Evolutionary conservation across 2,329 filamentous ascomycete species (phyloP).

Genomic region (Fusarium burgessii): DNA sequence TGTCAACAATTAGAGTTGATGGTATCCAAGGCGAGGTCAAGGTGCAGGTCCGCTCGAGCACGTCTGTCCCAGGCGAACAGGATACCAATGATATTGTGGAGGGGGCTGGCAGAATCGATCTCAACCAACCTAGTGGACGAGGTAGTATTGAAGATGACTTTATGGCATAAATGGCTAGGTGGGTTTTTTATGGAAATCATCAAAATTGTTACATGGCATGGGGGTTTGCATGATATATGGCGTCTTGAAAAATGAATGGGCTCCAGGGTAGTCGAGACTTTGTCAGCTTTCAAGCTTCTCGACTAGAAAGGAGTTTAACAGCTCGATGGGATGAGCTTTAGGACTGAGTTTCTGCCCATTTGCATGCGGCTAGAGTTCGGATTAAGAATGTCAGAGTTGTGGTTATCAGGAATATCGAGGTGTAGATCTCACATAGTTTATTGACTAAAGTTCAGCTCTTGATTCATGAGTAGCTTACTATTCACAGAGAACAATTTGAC

Average conservation of each 20-base stretch:
- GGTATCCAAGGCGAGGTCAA: conserved; percentile 68
- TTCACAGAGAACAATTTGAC: neutral
- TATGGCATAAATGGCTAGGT: conserved; percentile 52
- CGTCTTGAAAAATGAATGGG: neutral
- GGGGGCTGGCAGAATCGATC: conserved; percentile 57
- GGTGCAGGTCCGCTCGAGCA: conserved; percentile 61
- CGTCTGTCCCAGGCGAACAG: conserved; percentile 42
- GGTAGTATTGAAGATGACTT: conserved; percentile 59
- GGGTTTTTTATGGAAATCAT: neutral
- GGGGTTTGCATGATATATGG: neutral
- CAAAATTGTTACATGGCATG: neutral
- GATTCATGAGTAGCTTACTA: neutral
- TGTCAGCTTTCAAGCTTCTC: neutral
- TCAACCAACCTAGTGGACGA: conserved; percentile 49
- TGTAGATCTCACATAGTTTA: neutral
- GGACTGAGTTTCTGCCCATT: neutral
- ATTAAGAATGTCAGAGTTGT: neutral
- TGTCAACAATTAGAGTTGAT: conserved; percentile 64
- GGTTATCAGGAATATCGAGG: neutral
- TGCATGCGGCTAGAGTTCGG: conserved; percentile 2
- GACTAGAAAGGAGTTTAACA: neutral
- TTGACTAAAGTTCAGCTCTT: neutral
- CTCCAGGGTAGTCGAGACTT: neutral
- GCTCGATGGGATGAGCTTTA: neutral
- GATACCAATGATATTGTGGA: conserved; percentile 57